Evolutionary conservation across 164 flowering plant genomes (phyloP), one percentile per base, ranked within the genome.

Genomic region (Cinnamomum chago): DNA sequence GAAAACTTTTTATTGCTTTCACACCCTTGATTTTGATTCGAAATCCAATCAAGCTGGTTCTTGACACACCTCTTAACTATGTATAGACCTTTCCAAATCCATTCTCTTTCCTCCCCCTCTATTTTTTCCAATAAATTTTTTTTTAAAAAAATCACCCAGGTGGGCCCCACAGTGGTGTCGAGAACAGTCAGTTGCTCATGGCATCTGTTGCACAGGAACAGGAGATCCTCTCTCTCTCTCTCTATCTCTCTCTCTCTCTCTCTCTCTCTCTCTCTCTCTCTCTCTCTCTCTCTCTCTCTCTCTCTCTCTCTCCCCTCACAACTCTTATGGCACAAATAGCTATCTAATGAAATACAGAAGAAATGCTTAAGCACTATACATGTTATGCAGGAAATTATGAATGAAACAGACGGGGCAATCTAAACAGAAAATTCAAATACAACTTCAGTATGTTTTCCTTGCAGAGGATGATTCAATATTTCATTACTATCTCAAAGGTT

Each of bases 401-500:
- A 40, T 7, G 47, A 50, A 20, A 50, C 47, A 1, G 28, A 22
- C 5, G 30, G 9, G 28, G 67, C 13, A 10, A 22, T 64, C 10
- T 11, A 17, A 68, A 40, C 13, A 40, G 27, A 33, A 33, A 15
- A 47, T 47, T 47, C 71, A 68, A 13, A 40, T 22, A 47, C 10
- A 52, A 20, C 10, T 7, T 18, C 22, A n/a, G 10, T 23, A 35
- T 22, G 17, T 68, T 11, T 68, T 47, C 58, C 66, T 71, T 22
- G 62, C 62, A 67, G 73, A 58, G 25, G 35, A 75, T 60, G 52
- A 67, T 50, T 58, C 23, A 67, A 58, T 11, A 67, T 58, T 60
- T 27, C 70, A 52, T 25, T 30, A 65, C 23, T 33, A 58, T 28
- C 23, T 76, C 9, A 51, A 64, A 72, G 71, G 78, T 75, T 22